These are phyloP conservation scores for Trichoderma asperelloides DNA, from an alignment of 495 filamentous ascomycete species.

Conservation along the genomic window DNA sequence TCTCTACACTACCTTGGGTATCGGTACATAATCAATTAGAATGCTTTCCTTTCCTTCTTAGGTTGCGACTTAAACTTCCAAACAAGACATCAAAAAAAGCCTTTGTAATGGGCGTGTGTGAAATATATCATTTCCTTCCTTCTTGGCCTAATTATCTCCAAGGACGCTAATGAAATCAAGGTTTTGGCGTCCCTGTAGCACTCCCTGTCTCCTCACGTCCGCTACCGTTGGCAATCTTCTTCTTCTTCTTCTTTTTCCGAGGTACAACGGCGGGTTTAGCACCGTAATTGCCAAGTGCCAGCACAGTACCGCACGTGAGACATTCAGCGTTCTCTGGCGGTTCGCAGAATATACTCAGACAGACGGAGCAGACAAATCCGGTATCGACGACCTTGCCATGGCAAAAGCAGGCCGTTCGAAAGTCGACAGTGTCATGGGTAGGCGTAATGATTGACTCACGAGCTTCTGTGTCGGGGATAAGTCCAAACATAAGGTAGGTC, in stretches of 20 bases:
- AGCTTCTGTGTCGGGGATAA: constrained; percentile 59
- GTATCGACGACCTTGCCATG: constrained; percentile 85
- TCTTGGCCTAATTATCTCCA: neutral
- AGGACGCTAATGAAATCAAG: neutral
- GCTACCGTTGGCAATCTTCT: constrained; percentile 39
- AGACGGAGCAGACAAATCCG: constrained; percentile 92
- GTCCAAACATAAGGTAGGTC: constrained; percentile 94
- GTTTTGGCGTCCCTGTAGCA: constrained; percentile 28
- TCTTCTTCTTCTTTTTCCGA: constrained; percentile 61
- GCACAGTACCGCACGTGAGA: constrained; percentile 80
- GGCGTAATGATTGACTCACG: constrained; percentile 62
- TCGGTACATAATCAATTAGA: neutral
- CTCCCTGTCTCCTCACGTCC: constrained; percentile 33
- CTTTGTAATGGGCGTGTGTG: neutral
- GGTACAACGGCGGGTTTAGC: constrained; percentile 66
- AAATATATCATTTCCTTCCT: neutral
- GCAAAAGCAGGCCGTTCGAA: constrained; percentile 94
- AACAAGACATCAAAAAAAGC: neutral
- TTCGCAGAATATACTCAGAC: constrained; percentile 63
- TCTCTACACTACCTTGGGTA: neutral
- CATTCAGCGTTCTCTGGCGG: constrained; percentile 53
- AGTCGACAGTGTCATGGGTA: constrained; percentile 82
- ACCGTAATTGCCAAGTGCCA: constrained; percentile 68
- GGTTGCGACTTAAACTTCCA: neutral
- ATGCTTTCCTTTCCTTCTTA: neutral